Base-by-base conservation (phyloP, 495 filamentous ascomycete species). In the Penicillium cosmopolitanum region DNA sequence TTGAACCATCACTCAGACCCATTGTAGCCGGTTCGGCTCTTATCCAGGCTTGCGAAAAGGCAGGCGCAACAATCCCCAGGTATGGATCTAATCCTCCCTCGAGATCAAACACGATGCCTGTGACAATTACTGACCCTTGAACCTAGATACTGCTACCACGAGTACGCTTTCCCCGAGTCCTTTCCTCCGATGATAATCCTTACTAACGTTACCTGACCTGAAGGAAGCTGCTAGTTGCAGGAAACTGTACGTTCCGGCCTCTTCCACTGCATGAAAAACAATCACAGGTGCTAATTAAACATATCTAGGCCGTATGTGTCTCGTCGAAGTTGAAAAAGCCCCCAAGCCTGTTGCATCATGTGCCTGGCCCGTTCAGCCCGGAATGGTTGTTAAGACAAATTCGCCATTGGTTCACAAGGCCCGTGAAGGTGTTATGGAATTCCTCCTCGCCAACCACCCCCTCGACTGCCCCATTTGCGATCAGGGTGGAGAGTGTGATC, bases 41-140 rank as follows among this genome's bases (percentile, higher is more conserved):
- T 66, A 98, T 98, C 72, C 95, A 98, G 81, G 95, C 95, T 64
- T 98, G 95, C 81, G 95, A 98, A 78, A 96, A 98, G 78, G 95
- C 95, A 57, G 95, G 95, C 63, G 85, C 80, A 54, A 91, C 88
- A n/a, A 84, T 97, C 66, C 93, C 93, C 60, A 92, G 90, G 89
- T 90, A 77, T 58, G 78, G 11, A 48, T 25, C 10, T 18, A 7
- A 48, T 25, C 23, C 21, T 25, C n/a, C 1, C 10, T 28, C 18
- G 0, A 0, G 9, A 9, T 28, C 23, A 23, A 23, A 23, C 3
- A 28, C 23, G 21, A 44, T 48, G 11, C 19, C 16, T 13, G 3
- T 12, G 47, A 16, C 11, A 47, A 36, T n/a, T 69, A 58, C 83
- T 86, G 62, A 85, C 68, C 38, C 38, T n/a, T 9, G 40, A 60